Percentiles rank a stretch among this genome's conserved stretches.
Conservation (phyloP, 2,329 filamentous ascomycete species). For the Fusarium tupiense region DNA sequence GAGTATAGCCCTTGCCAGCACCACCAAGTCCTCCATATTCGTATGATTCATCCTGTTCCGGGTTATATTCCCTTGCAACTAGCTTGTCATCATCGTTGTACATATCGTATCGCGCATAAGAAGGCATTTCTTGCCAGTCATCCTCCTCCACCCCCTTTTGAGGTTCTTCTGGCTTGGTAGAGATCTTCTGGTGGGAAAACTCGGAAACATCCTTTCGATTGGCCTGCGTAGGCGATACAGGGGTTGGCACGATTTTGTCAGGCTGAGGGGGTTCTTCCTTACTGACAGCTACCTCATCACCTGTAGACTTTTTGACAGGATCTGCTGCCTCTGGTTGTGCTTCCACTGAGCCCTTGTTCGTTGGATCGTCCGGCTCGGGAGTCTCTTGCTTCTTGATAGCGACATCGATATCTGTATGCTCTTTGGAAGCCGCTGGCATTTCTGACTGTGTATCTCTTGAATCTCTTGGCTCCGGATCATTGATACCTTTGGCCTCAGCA, state of each 20-base stretch:
- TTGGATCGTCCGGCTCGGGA: constrained; percentile 8
- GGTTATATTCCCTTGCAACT: constrained; percentile 82
- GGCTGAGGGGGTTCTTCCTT: constrained; percentile 11
- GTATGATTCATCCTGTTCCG: constrained; percentile 73
- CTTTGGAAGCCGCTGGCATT: background rate
- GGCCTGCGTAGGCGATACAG: constrained; percentile 19
- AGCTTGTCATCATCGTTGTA: constrained; percentile 94
- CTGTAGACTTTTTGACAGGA: constrained; percentile 1
- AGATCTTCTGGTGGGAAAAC: constrained; percentile 88
- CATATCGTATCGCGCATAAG: constrained; percentile 90
- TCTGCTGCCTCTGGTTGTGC: background rate
- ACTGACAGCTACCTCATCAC: constrained; percentile 11
- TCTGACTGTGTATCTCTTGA: background rate
- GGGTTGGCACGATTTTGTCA: constrained; percentile 26
- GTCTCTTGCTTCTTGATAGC: constrained; percentile 7
- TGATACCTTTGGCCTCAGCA: constrained; percentile 5
- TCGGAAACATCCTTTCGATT: constrained; percentile 67
- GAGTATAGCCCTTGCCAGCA: constrained; percentile 93
- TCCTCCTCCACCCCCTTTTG: constrained; percentile 64
- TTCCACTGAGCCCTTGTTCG: constrained; percentile 4
- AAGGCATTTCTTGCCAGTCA: constrained; percentile 95
- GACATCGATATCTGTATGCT: constrained; percentile 8
- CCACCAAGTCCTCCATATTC: constrained; percentile 84
- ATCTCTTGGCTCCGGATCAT: constrained; percentile 5
- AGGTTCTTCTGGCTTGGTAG: constrained; percentile 64